Evolutionary conservation across 345 rosid genomes (phyloP).

Genomic region (Aethionema arabicum): DNA sequence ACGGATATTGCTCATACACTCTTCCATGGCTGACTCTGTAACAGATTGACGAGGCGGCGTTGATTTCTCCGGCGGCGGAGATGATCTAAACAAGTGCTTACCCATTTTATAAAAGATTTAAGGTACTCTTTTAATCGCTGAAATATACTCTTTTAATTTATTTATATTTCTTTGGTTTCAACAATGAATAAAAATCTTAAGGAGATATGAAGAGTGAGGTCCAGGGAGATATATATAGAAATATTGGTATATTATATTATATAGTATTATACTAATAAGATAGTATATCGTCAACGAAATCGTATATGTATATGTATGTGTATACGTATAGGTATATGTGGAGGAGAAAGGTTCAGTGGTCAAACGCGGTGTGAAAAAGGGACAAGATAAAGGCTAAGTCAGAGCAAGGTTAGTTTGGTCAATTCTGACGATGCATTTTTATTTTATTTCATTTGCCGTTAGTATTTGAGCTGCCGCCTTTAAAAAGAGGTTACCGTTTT

Average conservation of each 20-base stretch:
- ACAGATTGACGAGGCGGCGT: conserved; percentile 31
- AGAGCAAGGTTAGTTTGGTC: conserved; percentile 23
- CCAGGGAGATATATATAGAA: conserved; percentile 10
- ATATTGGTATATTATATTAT: no score
- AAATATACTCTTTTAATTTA: not conserved
- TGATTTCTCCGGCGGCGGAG: conserved; percentile 35
- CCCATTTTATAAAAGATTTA: conserved; percentile 26
- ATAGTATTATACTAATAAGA: conserved; percentile 9
- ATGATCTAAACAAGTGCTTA: conserved; percentile 35
- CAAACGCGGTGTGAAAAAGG: conserved; percentile 30
- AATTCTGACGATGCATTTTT: conserved; percentile 19
- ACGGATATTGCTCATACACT: conserved; percentile 49
- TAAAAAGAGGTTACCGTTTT: conserved; percentile 6
- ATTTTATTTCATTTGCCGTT: conserved; percentile 3
- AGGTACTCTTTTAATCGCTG: not conserved
- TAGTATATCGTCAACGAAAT: not conserved
- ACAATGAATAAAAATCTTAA: not conserved
- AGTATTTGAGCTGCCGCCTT: conserved; percentile 6
- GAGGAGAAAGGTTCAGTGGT: conserved; percentile 25
- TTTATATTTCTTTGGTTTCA: conserved; percentile 8
- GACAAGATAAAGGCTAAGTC: conserved; percentile 24
- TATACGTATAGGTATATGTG: conserved; percentile 19
- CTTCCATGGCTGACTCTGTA: conserved; percentile 52
- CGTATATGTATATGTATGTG: not conserved
- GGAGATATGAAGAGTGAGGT: conserved; percentile 19